These are phyloP conservation scores for Vanderwaltozyma polyspora DNA, from an alignment of 805 yeast species.

Conservation along the genomic window DNA sequence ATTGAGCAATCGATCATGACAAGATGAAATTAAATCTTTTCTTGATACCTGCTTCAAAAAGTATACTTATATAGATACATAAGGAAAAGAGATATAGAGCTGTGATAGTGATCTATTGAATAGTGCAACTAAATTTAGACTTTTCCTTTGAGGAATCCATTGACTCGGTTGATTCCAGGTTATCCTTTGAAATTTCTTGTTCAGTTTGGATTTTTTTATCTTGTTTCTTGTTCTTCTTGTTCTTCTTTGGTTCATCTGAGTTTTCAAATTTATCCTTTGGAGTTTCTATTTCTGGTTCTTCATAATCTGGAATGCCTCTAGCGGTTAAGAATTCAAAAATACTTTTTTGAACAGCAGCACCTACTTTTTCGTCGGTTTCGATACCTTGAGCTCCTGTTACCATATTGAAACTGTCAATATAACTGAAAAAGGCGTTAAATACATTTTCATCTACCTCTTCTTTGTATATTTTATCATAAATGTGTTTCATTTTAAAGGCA, in stretches of 20 bases:
- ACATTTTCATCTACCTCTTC: constrained; percentile 84
- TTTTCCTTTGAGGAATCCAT: no score
- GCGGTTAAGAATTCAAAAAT: constrained; percentile 34
- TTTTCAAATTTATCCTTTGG: not conserved
- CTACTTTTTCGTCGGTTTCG: constrained; percentile 23
- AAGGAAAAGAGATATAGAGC: no score
- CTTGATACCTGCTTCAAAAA: no score
- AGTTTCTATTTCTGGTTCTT: not conserved
- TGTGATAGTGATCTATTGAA: not conserved
- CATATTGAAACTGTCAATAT: constrained; percentile 65
- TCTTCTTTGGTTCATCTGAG: not conserved
- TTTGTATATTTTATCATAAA: constrained; percentile 83
- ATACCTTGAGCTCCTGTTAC: constrained; percentile 43
- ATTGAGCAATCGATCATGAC: no score
- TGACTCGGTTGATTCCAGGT: not conserved
- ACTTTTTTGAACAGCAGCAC: constrained; percentile 22
- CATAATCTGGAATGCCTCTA: constrained; percentile 27
- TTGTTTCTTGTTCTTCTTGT: not conserved
- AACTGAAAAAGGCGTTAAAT: constrained; percentile 82
- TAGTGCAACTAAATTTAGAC: constrained; percentile 1
- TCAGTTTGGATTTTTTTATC: constrained; percentile 1
- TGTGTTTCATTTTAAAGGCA: constrained; percentile 73
- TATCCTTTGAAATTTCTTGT: not conserved
- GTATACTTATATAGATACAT: no score
- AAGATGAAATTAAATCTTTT: no score